Evolutionary conservation across 345 rosid genomes (phyloP), one percentile per base, ranked within the genome.

Genomic region (Toxicodendron radicans): DNA sequence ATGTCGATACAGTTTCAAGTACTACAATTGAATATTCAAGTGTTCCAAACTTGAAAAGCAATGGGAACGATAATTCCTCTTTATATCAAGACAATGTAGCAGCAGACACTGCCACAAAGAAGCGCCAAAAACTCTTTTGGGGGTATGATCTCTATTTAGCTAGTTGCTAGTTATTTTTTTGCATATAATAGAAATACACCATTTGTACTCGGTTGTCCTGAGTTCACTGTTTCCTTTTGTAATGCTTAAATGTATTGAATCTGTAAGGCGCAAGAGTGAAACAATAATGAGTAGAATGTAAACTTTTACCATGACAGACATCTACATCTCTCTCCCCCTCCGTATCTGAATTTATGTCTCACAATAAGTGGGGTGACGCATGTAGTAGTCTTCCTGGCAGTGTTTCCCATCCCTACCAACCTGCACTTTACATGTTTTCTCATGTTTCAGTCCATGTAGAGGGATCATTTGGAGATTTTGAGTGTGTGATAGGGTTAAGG

Each of bases 101-200:
- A 16, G 71, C 24, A 64, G 32, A 66, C 33, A 59, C 17, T 70
- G 78, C 78, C 64, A 71, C 82, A n/a, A 86, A 67, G 77, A 84
- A 75, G 80, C 87, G 79, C 64, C 88, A 84, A 66, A 89, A 91
- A 69, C 80, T 91, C 71, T 83, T 79, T 51, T 91, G 97, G 97
- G 97, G 94, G 94, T 91, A 80, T 60, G 81, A 46, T 63, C 46
- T 45, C 8, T 32, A 24, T 23, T 23, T 54, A 18, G 43, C 54
- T 35, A 6, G 10, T 53, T 10, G 56, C 18, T 70, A 14, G 1
- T 32, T 2, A 13, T 67, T 60, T 2, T 52, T 5, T 9, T 41
- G 9, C 65, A 23, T 11, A 10, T 8, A 2, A 11, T 24, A 13
- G 58, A 30, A 46, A 16, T 4, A 53, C 16, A 32, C 10, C 16